Conservation (phyloP, 331 rosid genomes). For the Spiraea crenata region DNA sequence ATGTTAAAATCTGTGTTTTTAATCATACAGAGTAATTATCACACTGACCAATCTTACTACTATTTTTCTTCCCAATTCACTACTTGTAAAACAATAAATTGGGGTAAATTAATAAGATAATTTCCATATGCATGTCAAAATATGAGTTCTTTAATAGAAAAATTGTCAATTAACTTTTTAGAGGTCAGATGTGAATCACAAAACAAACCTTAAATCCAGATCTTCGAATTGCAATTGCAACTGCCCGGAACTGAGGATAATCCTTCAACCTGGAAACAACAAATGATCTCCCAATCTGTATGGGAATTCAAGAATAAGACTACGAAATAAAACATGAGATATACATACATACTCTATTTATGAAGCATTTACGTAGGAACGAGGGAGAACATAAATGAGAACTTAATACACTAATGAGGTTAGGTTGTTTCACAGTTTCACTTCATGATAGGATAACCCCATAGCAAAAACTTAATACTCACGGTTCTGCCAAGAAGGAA, state of each 20-base stretch:
- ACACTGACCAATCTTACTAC: neutral
- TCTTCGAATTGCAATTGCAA: slow-evolving; percentile 78
- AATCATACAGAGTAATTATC: neutral
- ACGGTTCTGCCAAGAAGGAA: slow-evolving; percentile 94
- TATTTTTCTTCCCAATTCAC: neutral
- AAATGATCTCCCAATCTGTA: slow-evolving; percentile 89
- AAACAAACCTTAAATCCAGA: slow-evolving; percentile 97
- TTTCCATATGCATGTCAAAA: no score
- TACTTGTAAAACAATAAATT: neutral
- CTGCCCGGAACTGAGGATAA: slow-evolving; percentile 82
- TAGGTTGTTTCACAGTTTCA: neutral
- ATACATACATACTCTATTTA: neutral
- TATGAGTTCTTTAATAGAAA: no score
- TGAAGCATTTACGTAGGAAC: neutral
- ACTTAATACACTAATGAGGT: neutral
- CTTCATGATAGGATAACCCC: neutral
- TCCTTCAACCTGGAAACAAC: slow-evolving; percentile 91
- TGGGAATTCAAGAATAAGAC: slow-evolving; percentile 16
- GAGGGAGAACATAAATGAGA: neutral
- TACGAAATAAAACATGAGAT: neutral
- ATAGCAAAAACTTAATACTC: slow-evolving; percentile 43
- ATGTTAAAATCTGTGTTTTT: neutral
- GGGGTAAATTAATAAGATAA: neutral
- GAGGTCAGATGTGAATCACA: slow-evolving; percentile 13
- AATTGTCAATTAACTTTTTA: slow-evolving; percentile 3